These are phyloP conservation scores for Aspergillus calidoustus DNA, from an alignment of 2,329 filamentous ascomycete species.

Conservation along the genomic window DNA sequence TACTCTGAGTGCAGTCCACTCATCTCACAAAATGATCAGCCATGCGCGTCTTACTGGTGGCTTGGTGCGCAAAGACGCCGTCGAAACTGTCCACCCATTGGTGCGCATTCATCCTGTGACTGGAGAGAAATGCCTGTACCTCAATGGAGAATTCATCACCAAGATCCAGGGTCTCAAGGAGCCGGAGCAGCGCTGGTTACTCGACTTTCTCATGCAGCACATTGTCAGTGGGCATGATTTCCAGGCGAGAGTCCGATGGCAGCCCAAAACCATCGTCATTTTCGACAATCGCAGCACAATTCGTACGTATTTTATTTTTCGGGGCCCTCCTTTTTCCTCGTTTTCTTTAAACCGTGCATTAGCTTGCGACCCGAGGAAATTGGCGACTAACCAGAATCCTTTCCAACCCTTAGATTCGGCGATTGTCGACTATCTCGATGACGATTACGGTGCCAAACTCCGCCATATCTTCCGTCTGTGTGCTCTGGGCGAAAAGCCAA, in stretches of 20 bases:
- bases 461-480: conserved; percentile 57
- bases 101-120: conserved; percentile 55
- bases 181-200: conserved; percentile 49
- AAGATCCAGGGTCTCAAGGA: conserved; percentile 55
- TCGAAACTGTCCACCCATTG: conserved; percentile 51
- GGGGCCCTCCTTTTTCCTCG: background rate
- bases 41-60: conserved; percentile 49
- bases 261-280: conserved; percentile 56
- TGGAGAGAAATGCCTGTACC: conserved; percentile 53
- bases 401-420: conserved; percentile 47
- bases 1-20: conserved; percentile 44
- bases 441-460: conserved; percentile 51
- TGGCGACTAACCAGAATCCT: conserved; percentile 21
- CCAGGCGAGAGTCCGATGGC: conserved; percentile 53
- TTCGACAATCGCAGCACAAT: conserved; percentile 55
- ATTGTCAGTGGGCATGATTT: conserved; percentile 54
- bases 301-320: conserved; percentile 40
- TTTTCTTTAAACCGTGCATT: conserved; percentile 2
- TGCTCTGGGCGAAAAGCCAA: conserved; percentile 55
- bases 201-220: conserved; percentile 55
- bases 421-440: conserved; percentile 55
- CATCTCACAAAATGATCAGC: conserved; percentile 50
- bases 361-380: conserved; percentile 8
- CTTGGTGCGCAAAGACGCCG: conserved; percentile 50
- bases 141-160: conserved; percentile 56